These are phyloP conservation scores for Globisporangium paddicum DNA, from an alignment of 352 stramenopile genomes.

Conservation along the genomic window DNA sequence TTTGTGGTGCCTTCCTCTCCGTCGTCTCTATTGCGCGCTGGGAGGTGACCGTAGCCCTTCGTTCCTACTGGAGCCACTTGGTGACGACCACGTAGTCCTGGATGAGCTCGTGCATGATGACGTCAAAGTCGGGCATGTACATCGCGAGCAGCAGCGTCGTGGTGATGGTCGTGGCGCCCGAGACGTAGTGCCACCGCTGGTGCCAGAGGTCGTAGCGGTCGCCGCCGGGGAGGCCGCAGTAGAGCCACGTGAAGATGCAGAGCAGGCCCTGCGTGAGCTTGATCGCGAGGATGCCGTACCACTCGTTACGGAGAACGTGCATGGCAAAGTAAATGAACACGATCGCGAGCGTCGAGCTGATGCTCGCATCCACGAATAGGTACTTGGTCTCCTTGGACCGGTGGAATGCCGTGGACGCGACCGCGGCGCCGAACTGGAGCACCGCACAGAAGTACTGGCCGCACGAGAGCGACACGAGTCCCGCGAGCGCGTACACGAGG, in stretches of 20 bases:
- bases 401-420: constrained; percentile 77
- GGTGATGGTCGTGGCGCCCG: constrained; percentile 65
- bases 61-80: constrained; percentile 34
- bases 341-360: constrained; percentile 64
- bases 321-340: constrained; percentile 66
- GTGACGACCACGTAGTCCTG: constrained; percentile 50
- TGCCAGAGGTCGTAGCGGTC: constrained; percentile 78
- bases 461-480: constrained; percentile 63
- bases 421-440: constrained; percentile 61
- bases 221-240: constrained; percentile 71
- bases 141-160: constrained; percentile 68
- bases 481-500: constrained; percentile 67
- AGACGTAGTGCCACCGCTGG: constrained; percentile 81
- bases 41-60: not conserved
- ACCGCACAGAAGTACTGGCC: constrained; percentile 69
- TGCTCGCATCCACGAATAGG: constrained; percentile 68
- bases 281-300: constrained; percentile 68
- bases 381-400: constrained; percentile 83
- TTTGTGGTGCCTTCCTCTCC: not conserved
- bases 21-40: not conserved
- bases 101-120: constrained; percentile 69
- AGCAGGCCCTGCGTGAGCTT: constrained; percentile 49
- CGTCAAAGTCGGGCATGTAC: constrained; percentile 78
- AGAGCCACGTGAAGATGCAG: constrained; percentile 77
- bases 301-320: constrained; percentile 66